These are phyloP conservation scores for Trypanosoma brucei DNA, from an alignment of 208 protist species.

Conservation along the genomic window DNA sequence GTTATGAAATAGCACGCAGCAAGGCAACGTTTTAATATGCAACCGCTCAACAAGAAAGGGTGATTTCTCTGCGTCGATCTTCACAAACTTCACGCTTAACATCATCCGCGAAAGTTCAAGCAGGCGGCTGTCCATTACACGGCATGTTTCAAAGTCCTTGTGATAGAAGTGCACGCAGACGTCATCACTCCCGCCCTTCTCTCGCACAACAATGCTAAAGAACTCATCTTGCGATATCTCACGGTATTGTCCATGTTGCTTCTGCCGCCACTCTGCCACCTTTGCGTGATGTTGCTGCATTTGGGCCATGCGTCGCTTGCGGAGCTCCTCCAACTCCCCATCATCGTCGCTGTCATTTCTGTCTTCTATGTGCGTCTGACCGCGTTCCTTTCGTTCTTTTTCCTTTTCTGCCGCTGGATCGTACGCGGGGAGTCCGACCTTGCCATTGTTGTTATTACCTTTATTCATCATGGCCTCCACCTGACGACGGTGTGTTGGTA, in stretches of 20 bases:
- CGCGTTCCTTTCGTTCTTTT: conserved; percentile 17
- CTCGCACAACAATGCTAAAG: conserved; percentile 87
- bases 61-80: conserved; percentile 92
- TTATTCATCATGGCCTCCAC: conserved; percentile 18
- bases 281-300: conserved; percentile 57
- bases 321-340: conserved; percentile 67
- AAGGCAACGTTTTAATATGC: conserved; percentile 88
- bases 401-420: conserved; percentile 63
- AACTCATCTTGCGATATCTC: conserved; percentile 93
- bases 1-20: conserved; percentile 91
- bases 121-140: conserved; percentile 93
- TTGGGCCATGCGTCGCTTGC: conserved; percentile 53
- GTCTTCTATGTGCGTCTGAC: conserved; percentile 7
- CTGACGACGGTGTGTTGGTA: conserved; percentile 75
- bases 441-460: conserved; percentile 18
- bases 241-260: conserved; percentile 90
- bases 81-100: conserved; percentile 90
- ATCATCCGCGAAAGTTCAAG: conserved; percentile 72
- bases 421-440: conserved; percentile 47
- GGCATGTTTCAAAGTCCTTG: conserved; percentile 94
- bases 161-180: conserved; percentile 94
- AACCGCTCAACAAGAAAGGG: conserved; percentile 94
- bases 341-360: conserved; percentile 52
- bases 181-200: conserved; percentile 86
- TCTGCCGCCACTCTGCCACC: conserved; percentile 75